These are phyloP conservation scores for Oenanthe javanica DNA, from an alignment of 140 eudicot species.

Conservation along the genomic window DNA sequence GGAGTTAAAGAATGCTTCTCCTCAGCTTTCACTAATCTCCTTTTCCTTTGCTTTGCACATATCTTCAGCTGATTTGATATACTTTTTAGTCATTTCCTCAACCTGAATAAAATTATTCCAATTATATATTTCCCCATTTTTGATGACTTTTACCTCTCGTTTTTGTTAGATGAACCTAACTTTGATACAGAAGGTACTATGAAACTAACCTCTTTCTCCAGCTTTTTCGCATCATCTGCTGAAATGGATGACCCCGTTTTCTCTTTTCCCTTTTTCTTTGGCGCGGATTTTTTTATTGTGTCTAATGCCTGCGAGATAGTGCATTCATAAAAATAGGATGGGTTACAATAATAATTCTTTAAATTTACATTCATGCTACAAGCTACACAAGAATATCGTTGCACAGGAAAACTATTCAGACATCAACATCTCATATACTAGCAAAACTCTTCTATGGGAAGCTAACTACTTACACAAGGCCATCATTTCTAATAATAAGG, in stretches of 20 bases:
- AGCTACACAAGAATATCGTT: background rate
- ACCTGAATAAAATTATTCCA: conserved; percentile 21
- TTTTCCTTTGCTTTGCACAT: conserved; percentile 63
- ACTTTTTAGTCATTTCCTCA: conserved; percentile 52
- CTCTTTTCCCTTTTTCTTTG: conserved; percentile 56
- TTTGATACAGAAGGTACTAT: background rate
- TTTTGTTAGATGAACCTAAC: background rate
- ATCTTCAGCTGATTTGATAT: conserved; percentile 45
- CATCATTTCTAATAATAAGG: background rate
- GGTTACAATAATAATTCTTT: background rate
- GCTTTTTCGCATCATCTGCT: conserved; percentile 73
- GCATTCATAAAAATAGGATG: background rate
- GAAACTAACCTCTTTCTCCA: conserved; percentile 81
- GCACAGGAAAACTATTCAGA: background rate
- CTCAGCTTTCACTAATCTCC: conserved; percentile 38
- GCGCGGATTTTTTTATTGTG: conserved; percentile 63
- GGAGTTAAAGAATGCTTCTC: background rate
- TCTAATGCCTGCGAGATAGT: conserved; percentile 65
- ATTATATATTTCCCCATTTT: background rate
- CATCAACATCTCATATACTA: background rate
- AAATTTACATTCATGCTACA: background rate
- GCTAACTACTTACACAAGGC: background rate
- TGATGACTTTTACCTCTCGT: background rate
- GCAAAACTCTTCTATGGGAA: background rate
- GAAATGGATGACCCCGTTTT: conserved; percentile 47